Percentiles rank a stretch among this genome's conserved stretches.
These are phyloP conservation scores for Boletus rufocinnamomeus DNA, from an alignment of 768 basidiomycete genomes.

Conservation along the genomic window DNA sequence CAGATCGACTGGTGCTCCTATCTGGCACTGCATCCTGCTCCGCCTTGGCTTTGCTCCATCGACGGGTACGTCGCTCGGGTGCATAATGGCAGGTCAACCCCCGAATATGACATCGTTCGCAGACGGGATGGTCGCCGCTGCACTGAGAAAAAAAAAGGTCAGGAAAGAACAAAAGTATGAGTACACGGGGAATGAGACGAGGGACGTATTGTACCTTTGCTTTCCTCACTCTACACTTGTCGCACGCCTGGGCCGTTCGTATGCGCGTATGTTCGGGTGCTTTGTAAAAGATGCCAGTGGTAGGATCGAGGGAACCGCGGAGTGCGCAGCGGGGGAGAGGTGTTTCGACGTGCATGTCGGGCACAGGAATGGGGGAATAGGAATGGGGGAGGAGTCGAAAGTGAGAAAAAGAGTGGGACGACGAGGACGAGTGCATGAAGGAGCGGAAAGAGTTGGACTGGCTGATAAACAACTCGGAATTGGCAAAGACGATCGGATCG, in stretches of 20 bases:
- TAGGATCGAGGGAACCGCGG: conserved; percentile 62
- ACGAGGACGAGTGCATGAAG: not conserved
- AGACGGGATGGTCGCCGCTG: conserved; percentile 68
- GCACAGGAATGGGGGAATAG: not conserved
- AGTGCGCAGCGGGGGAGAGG: conserved; percentile 36
- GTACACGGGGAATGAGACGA: conserved; percentile 11
- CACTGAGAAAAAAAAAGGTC: conserved; percentile 35
- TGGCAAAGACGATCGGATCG: no score
- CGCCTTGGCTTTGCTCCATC: not conserved
- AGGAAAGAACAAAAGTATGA: not conserved
- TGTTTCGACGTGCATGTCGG: conserved; percentile 6
- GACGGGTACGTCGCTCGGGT: conserved; percentile 47
- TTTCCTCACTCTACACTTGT: conserved; percentile 71
- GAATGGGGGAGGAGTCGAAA: not conserved
- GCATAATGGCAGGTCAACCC: conserved; percentile 68
- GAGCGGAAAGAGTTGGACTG: not conserved
- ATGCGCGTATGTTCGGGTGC: conserved; percentile 64
- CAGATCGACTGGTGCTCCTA: not conserved
- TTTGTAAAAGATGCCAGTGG: conserved; percentile 66
- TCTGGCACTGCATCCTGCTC: not conserved
- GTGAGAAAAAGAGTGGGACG: not conserved
- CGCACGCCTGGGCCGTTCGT: conserved; percentile 74
- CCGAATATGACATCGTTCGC: conserved; percentile 61
- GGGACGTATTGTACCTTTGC: conserved; percentile 54
- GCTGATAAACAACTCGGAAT: no score